These are phyloP conservation scores for Debaryomyces udenii DNA, from an alignment of 1,139 yeast genomes.

Conservation along the genomic window DNA sequence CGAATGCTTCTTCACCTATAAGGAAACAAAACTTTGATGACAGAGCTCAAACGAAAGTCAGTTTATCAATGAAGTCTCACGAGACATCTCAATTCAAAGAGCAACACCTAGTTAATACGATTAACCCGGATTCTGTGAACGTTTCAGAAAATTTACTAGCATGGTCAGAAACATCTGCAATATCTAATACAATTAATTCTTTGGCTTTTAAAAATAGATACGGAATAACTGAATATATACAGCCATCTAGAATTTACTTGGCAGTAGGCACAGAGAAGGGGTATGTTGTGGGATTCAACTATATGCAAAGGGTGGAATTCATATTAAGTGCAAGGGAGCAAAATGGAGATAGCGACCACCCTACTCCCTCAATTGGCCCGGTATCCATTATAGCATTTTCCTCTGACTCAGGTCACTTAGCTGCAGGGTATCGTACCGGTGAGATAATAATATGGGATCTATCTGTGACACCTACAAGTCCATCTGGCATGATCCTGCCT, in stretches of 20 bases:
- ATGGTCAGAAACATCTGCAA: constrained; percentile 30
- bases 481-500: constrained; percentile 17
- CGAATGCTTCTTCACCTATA: constrained; percentile 13
- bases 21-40: constrained; percentile 39
- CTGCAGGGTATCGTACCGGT: constrained; percentile 40
- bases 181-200: constrained; percentile 26
- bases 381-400: constrained; percentile 50
- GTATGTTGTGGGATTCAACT: constrained; percentile 61
- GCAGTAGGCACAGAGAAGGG: constrained; percentile 69
- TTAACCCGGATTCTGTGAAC: constrained; percentile 2
- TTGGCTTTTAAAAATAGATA: constrained; percentile 30
- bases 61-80: constrained; percentile 22
- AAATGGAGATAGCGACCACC: constrained; percentile 11
- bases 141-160: constrained; percentile 11
- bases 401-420: constrained; percentile 35
- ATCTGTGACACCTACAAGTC: constrained; percentile 10
- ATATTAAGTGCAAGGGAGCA: constrained; percentile 33
- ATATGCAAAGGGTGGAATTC: constrained; percentile 54
- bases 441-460: constrained; percentile 35
- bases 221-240: constrained; percentile 55
- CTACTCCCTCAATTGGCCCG: constrained; percentile 33
- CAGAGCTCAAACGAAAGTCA: constrained; percentile 37
- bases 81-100: constrained; percentile 5
- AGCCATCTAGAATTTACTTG: constrained; percentile 51
- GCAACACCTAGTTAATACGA: background rate